Percentiles rank a stretch among this genome's conserved stretches.
Conservation (phyloP, 164 flowering plant species). For the Cinnamomum chago region DNA sequence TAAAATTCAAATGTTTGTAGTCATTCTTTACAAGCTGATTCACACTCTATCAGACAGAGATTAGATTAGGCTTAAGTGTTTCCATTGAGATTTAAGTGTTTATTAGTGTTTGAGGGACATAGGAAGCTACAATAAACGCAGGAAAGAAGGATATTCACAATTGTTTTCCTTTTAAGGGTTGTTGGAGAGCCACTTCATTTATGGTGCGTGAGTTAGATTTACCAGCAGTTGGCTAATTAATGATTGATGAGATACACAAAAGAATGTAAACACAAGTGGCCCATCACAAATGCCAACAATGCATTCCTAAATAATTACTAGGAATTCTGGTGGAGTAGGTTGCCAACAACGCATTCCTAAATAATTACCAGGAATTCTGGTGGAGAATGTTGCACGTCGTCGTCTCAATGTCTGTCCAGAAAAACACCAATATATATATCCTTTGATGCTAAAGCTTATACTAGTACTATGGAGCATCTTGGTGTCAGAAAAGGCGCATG, state of each 20-base stretch:
- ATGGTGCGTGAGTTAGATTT: background rate
- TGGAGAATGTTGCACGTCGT: background rate
- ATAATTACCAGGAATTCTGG: background rate
- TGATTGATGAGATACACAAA: background rate
- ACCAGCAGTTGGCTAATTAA: background rate
- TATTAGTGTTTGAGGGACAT: too few relatives aligned
- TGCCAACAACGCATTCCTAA: background rate
- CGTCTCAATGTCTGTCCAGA: background rate
- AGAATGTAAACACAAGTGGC: background rate
- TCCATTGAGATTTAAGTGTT: too few relatives aligned
- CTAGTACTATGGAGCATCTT: background rate
- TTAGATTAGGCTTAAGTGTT: too few relatives aligned
- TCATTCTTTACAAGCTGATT: too few relatives aligned
- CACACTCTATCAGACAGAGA: too few relatives aligned
- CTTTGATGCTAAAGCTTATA: background rate
- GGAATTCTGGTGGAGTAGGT: background rate
- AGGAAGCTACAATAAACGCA: too few relatives aligned
- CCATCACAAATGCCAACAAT: background rate
- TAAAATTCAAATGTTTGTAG: too few relatives aligned
- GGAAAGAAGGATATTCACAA: too few relatives aligned
- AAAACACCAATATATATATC: background rate
- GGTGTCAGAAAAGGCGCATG: conserved; percentile 5
- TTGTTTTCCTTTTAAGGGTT: too few relatives aligned
- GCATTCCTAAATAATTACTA: background rate
- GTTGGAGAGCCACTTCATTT: too few relatives aligned